Conservation (phyloP, 495 filamentous ascomycete species). For the Lasiosphaeriaceae sp. region DNA sequence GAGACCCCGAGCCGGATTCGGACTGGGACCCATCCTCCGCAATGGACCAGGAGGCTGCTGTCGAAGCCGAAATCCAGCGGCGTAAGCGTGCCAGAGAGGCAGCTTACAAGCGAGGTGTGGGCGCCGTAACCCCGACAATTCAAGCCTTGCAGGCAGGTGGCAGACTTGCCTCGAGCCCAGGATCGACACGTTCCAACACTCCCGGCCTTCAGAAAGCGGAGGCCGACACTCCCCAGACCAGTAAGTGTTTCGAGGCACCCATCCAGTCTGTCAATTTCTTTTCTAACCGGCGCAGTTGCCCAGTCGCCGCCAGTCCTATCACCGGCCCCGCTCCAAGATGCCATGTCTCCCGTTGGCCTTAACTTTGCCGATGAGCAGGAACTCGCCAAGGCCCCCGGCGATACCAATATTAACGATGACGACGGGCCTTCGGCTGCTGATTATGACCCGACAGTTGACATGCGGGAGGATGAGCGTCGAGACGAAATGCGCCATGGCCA, state of each 20-base stretch:
- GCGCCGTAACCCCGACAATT: constrained; percentile 67
- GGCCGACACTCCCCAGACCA: constrained; percentile 37
- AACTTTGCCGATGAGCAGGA: constrained; percentile 56
- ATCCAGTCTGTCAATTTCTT: constrained; percentile 13
- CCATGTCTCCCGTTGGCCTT: constrained; percentile 39
- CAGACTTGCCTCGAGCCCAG: constrained; percentile 53
- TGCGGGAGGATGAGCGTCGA: constrained; percentile 79
- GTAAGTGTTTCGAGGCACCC: constrained; percentile 22
- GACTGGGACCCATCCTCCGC: constrained; percentile 48
- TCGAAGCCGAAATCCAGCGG: constrained; percentile 70
- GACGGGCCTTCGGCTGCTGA: constrained; percentile 89
- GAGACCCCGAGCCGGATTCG: constrained; percentile 27
- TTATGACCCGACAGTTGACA: constrained; percentile 90
- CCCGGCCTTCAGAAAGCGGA: constrained; percentile 32
- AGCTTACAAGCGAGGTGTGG: constrained; percentile 73
- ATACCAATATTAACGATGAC: constrained; percentile 48
- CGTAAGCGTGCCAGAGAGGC: constrained; percentile 84
- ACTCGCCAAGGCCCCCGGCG: constrained; percentile 57
- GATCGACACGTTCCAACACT: constrained; percentile 41
- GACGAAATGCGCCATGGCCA: constrained; percentile 59
- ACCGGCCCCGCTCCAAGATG: constrained; percentile 31
- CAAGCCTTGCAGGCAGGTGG: constrained; percentile 68
- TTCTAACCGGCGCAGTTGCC: constrained; percentile 11
- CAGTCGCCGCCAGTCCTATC: constrained; percentile 32
- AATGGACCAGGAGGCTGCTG: constrained; percentile 59